These are phyloP conservation scores for Lyophyllum shimeji DNA, from an alignment of 768 basidiomycete species.

Conservation along the genomic window DNA sequence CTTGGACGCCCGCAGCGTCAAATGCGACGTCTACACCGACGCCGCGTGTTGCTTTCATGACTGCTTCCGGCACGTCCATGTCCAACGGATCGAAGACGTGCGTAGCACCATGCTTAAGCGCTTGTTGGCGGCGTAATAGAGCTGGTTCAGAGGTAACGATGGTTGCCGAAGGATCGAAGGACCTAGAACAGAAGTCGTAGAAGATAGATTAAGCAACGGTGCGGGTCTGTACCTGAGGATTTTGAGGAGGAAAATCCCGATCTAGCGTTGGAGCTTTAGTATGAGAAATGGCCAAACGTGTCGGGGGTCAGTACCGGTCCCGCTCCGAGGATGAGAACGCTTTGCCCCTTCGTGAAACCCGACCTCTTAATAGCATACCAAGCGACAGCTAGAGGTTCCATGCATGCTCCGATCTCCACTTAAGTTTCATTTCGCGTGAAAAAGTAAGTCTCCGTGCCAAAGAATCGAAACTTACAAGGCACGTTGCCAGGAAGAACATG, in stretches of 20 bases:
- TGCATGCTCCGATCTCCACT: conserved; percentile 49
- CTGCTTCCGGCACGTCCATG: conserved; percentile 24
- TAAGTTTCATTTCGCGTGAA: background rate
- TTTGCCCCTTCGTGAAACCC: conserved; percentile 35
- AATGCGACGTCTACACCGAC: conserved; percentile 44
- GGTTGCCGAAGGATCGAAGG: conserved; percentile 23
- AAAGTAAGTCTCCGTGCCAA: background rate
- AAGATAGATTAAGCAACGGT: background rate
- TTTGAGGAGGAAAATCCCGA: conserved; percentile 38
- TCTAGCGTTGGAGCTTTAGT: conserved; percentile 18
- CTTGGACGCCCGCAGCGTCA: conserved; percentile 45
- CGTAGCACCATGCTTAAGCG: conserved; percentile 36
- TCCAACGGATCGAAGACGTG: conserved; percentile 33
- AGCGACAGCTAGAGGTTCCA: conserved; percentile 48
- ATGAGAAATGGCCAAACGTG: background rate
- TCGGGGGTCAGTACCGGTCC: conserved; percentile 35
- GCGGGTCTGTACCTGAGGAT: conserved; percentile 29
- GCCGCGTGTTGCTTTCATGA: conserved; percentile 26
- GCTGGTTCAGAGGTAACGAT: conserved; percentile 44
- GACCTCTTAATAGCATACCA: conserved; percentile 44
- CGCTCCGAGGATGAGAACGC: conserved; percentile 40
- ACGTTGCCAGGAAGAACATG: conserved; percentile 38
- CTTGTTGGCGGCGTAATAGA: conserved; percentile 33
- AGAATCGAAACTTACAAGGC: conserved; percentile 27
- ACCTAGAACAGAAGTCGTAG: conserved; percentile 14